A percentile compares a stretch with the other conserved stretches of the same genome.
phyloP scores from a whole-genome alignment of 2,329 filamentous ascomycete genomes.

The Stemphylium beticola region DNA sequence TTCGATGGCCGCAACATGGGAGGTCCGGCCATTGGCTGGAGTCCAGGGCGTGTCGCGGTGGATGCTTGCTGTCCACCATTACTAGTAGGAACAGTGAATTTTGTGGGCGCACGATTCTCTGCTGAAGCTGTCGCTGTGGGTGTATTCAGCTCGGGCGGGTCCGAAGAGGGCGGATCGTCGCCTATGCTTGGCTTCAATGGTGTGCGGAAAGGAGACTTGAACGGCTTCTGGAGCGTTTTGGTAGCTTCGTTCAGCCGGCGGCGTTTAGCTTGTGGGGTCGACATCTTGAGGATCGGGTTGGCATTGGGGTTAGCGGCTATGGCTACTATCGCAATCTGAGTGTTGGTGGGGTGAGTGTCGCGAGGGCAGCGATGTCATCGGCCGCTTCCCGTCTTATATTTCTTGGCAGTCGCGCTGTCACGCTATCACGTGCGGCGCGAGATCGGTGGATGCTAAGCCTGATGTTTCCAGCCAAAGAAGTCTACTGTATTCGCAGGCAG shows the following conservation, averaged over 20 bases:
- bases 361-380: constrained; percentile 6
- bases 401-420: constrained; percentile 5
- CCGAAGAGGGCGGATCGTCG: constrained; percentile 34
- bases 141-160: constrained; percentile 25
- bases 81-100: not conserved
- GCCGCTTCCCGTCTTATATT: constrained; percentile 1
- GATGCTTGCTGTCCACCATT: not conserved
- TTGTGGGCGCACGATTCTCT: not conserved
- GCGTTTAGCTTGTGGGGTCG: constrained; percentile 64
- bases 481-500: too few species aligned
- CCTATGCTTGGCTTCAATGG: constrained; percentile 40
- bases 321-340: not conserved
- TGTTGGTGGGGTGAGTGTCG: not conserved
- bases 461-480: too few species aligned
- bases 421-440: constrained; percentile 7
- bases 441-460: not conserved
- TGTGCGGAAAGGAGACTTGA: constrained; percentile 71
- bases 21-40: constrained; percentile 6
- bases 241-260: constrained; percentile 66
- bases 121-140: not conserved
- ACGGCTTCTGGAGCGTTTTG: constrained; percentile 70
- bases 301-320: constrained; percentile 17
- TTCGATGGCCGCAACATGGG: constrained; percentile 16
- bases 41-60: not conserved
- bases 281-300: constrained; percentile 46